Percentiles rank a stretch among this genome's conserved stretches.
Evolutionary conservation across 2,329 filamentous ascomycete genomes (phyloP).

Genomic region (Aspergillus versicolor): DNA sequence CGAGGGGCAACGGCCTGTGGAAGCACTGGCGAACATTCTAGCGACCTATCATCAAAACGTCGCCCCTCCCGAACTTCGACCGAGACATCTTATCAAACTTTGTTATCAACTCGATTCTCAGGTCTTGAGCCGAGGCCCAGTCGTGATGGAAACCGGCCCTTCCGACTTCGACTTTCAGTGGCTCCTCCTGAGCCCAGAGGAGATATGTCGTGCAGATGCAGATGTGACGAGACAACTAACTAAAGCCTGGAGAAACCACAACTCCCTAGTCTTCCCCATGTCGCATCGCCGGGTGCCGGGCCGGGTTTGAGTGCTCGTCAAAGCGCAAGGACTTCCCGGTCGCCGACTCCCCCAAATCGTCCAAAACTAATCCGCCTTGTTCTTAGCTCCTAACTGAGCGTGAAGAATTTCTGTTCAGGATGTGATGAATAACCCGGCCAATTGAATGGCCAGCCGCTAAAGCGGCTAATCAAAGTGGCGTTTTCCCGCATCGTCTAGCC

Average conservation of each 20-base stretch:
- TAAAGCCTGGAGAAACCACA: background rate
- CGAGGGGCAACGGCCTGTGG: background rate
- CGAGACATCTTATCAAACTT: background rate
- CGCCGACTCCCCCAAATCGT: background rate
- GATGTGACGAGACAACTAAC: too few species aligned
- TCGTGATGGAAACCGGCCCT: background rate
- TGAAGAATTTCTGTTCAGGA: background rate
- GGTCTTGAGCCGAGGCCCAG: background rate
- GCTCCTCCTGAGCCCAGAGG: background rate
- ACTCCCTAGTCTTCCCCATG: background rate
- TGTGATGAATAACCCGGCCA: background rate
- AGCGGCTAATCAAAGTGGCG: background rate
- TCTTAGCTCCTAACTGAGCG: background rate
- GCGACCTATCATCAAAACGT: background rate
- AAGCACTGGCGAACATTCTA: slow-evolving; percentile 12
- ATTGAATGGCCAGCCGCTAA: background rate
- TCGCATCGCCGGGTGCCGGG: background rate
- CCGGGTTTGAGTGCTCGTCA: too few species aligned
- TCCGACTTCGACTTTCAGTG: background rate
- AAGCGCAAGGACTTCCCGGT: too few species aligned
- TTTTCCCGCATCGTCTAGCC: background rate
- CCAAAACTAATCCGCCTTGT: background rate
- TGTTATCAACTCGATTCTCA: background rate
- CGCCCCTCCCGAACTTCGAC: background rate
- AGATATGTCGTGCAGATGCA: background rate